Evolutionary conservation across 495 filamentous ascomycete genomes (phyloP), one percentile per base, ranked within the genome.

Genomic region (Evansstolkia leycettana): DNA sequence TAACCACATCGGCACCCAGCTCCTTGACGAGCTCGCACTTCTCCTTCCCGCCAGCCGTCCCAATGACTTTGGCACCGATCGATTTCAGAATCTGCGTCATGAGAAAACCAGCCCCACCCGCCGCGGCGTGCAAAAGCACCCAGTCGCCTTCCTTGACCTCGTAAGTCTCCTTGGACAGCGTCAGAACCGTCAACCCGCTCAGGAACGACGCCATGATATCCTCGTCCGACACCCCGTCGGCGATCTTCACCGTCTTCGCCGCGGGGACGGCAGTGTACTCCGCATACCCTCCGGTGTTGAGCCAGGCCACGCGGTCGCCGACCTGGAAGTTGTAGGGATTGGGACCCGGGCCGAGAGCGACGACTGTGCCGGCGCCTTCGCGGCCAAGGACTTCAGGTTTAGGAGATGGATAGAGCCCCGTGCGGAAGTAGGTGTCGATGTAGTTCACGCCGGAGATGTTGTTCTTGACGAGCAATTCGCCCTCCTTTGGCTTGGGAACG

Each of bases 381-480:
- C 79, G 80, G 45, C 90, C 90, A 12, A 89, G 77, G 37, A 84
- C 73, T 40, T 83, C 74, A 11, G 89, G 90, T 48, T 79, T 78
- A 2, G 82, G 65, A 3, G 76, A 59, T 0, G 72, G 66, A 64
- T 95, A 98, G 26, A 94, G 75, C 14, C 90, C 90, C 7, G 74
- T 78, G 45, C 89, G 85, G 76, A 88, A 93, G 58, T 96, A 94
- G 28, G 80, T 82, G 44, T 64, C 58, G 53, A 95, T 94, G 60
- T 76, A 96, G 58, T 96, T 94, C 36, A 96, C 64, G 12, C 89
- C 89, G 29, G 83, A 71, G 48, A 75, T 82, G 37, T 84, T 75
- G 52, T 95, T 95, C 57, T 83, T 82, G 31, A 96, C 73, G 2
- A 96, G 70, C 18, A 95, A 41, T 39, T 95, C 68, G 31, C 76